Conservation (phyloP, 768 basidiomycete species). For the Pisolithus marmoratus region DNA sequence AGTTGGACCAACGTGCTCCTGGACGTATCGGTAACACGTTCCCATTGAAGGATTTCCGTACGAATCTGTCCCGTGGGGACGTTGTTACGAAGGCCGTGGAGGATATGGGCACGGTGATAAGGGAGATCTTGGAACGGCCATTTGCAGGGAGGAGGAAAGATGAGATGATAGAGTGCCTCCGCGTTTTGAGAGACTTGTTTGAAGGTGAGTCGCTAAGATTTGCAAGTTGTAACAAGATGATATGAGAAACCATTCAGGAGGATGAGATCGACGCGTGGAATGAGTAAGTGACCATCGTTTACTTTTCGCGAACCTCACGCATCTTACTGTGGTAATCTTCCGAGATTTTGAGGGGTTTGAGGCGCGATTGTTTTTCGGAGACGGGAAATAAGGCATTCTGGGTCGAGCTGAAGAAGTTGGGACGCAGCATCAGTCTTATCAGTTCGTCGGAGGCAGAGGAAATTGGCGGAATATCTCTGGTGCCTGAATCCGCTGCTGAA, state of each 20-base stretch:
- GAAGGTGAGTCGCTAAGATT: constrained; percentile 38
- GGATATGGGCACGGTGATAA: constrained; percentile 67
- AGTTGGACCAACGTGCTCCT: constrained; percentile 49
- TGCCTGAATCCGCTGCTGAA: constrained; percentile 50
- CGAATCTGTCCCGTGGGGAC: constrained; percentile 67
- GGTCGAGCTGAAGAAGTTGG: constrained; percentile 46
- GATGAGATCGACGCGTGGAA: constrained; percentile 86
- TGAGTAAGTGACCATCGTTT: constrained; percentile 35
- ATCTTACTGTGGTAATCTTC: background rate
- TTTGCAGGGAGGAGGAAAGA: constrained; percentile 63
- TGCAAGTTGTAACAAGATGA: background rate
- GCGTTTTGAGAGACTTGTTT: constrained; percentile 59
- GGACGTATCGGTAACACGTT: constrained; percentile 68
- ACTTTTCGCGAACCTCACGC: background rate
- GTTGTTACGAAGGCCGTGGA: constrained; percentile 81
- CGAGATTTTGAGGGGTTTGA: constrained; percentile 61
- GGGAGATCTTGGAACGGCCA: constrained; percentile 62
- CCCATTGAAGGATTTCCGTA: constrained; percentile 73
- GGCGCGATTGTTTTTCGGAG: constrained; percentile 44
- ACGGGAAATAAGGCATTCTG: constrained; percentile 69
- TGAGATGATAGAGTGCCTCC: constrained; percentile 74
- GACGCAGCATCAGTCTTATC: constrained; percentile 56
- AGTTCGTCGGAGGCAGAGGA: constrained; percentile 53
- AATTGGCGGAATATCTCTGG: constrained; percentile 49
- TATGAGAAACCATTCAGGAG: constrained; percentile 40